These are phyloP conservation scores for Trichoderma virens DNA, from an alignment of 495 filamentous ascomycete species.

Conservation along the genomic window DNA sequence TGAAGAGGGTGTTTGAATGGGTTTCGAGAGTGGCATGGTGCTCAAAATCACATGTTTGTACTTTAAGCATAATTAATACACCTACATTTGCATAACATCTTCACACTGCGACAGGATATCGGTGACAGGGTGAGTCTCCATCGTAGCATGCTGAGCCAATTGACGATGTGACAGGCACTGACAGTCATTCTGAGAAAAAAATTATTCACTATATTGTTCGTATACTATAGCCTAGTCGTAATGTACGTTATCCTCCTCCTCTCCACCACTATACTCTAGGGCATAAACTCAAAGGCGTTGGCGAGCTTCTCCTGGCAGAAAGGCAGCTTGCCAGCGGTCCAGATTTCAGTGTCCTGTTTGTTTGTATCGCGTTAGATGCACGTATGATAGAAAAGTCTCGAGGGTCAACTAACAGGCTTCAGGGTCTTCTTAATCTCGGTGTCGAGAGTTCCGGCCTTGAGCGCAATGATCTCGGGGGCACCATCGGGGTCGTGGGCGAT, in stretches of 20 bases:
- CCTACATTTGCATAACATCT: not conserved
- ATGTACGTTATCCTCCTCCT: not conserved
- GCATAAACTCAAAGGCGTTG: conserved; percentile 55
- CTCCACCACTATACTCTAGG: conserved; percentile 31
- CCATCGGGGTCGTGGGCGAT: conserved; percentile 63
- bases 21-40: not conserved
- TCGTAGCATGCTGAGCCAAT: not conserved
- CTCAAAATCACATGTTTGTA: not conserved
- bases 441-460: conserved; percentile 59
- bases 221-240: not conserved
- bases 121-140: not conserved
- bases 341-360: conserved; percentile 62
- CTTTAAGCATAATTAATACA: not conserved
- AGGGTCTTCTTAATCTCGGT: conserved; percentile 57
- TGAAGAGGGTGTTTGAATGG: not conserved
- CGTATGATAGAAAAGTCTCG: not conserved
- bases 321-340: conserved; percentile 58
- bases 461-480: conserved; percentile 58
- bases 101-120: not conserved
- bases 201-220: not conserved
- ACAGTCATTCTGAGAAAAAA: too few relatives aligned
- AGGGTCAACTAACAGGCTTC: conserved; percentile 46
- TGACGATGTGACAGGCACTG: too few relatives aligned
- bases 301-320: conserved; percentile 59
- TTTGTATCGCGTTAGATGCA: not conserved